Evolutionary conservation across 2,329 filamentous ascomycete species (phyloP), one percentile per base, ranked within the genome.

Genomic region (Boeremia lycopersici): DNA sequence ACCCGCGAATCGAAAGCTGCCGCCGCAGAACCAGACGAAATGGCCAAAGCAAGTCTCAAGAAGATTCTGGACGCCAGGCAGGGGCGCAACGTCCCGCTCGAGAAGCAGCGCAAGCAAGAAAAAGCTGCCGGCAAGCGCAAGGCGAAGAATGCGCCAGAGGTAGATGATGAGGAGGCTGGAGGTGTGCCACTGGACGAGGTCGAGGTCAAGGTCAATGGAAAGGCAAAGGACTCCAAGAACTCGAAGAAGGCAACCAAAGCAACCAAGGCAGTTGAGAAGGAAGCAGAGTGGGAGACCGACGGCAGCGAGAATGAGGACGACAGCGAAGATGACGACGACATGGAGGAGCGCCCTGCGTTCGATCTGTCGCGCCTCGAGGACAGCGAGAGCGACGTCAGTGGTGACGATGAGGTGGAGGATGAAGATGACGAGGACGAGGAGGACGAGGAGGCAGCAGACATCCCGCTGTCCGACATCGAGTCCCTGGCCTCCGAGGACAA

Each of bases 381-480:
- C 12, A 75, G 76, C 40, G 77, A 78, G 49, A 76, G 77, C 26
- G 73, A 75, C 28, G 69, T 74, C 29, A 75, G 75, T 6, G 65
- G 58, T n/a, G 68, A 68, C 13, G 68, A 68, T 3, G 69, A 73
- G 12, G 77, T 81, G 7, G 79, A 80, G 0, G 81, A 84, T 0
- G 78, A 81, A 0, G 81, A 82, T 0, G 63, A 66, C 2, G 84
- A 86, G 0, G 84, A 86, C 0, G 85, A 88, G 0, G 87, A 87
- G 1, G 86, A 88, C 0, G 88, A 89, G 19, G 89, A 92, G 4
- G 90, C 93, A 39, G 91, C 95, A 63, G 92, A 96, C 62, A 92
- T 97, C 39, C 89, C 93, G 4, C 85, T 96, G 61, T 96, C 91
- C 29, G 93, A 97, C 67, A 87, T 95, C 46, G 89, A 90, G 67